Evolutionary conservation across 768 basidiomycete species (phyloP), one percentile per base, ranked within the genome.

Genomic region (Podaxis sp.): DNA sequence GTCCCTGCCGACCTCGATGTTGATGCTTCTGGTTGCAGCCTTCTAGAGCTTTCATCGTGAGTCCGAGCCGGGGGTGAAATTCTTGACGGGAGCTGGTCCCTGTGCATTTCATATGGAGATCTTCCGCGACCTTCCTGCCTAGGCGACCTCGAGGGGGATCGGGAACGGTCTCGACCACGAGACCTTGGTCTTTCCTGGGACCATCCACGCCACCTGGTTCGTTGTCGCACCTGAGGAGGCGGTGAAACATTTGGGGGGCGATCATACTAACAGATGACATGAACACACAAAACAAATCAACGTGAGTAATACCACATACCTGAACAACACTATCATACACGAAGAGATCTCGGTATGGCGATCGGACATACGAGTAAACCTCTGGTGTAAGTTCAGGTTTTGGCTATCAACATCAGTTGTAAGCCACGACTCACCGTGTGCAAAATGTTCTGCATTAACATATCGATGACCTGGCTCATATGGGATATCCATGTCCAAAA

Each of bases 381-480:
- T 98, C 95, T 95, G 63, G 16, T 53, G 42, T 3, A 59, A 14
- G 32, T 61, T 62, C 10, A 62, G 13, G 27, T 5, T 9, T 23
- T 47, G 23, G 10, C 28, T 32, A 25, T 25, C 2, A 46, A 35
- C 1, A 50, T 51, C 44, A 55, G 25, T 54, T 38, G 21, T 40
- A 54, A 63, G n/a, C 11, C 25, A 48, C 55, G n/a, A 72, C 82
- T 65, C 66, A 92, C 93, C 93, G 74, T 98, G 95, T 6, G 89
- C 91, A 74, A 97, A 95, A 72, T 97, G 95, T 69, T 98, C 95
- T 10, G 95, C 90, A 65, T 92, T 90, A 25, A 78, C 72, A 61
- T 82, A 79, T 57, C 86, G 79, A 25, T 77, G 76, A 6, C 86
- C 87, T 50, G 82, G 80, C 21, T 70, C 69, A 61, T 86, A 85